phyloP scores from a whole-genome alignment of 2,329 filamentous ascomycete species.

The Trichoderma sp. region DNA sequence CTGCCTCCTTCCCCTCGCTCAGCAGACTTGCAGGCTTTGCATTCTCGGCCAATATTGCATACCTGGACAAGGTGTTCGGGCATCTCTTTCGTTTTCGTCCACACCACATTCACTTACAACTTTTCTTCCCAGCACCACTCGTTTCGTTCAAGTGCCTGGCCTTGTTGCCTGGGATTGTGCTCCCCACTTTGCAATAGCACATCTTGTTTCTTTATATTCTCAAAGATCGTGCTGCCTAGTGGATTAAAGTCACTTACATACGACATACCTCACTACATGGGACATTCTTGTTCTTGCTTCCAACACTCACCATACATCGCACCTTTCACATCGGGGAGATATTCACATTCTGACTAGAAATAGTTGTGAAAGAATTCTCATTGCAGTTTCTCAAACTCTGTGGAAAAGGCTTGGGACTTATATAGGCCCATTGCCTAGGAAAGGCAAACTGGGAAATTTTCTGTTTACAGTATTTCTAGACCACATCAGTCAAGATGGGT shows the following conservation, averaged over 20 bases:
- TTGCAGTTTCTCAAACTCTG: neutral
- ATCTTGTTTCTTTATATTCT: conserved; percentile 5
- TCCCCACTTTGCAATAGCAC: neutral
- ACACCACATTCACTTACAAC: conserved; percentile 26
- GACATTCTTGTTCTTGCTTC: neutral
- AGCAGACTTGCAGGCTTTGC: conserved; percentile 3
- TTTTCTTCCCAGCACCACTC: conserved; percentile 13
- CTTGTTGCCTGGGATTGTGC: neutral
- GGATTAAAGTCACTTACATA: conserved; percentile 2
- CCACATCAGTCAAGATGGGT: conserved; percentile 51
- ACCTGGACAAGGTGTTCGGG: conserved; percentile 17
- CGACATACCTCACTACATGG: neutral
- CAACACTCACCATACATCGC: neutral
- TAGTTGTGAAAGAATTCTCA: neutral
- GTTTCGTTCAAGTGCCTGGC: conserved; percentile 5
- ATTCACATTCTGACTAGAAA: neutral
- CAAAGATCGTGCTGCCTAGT: neutral
- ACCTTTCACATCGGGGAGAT: neutral
- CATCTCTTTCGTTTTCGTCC: conserved; percentile 19
- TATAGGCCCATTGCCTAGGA: conserved; percentile 19
- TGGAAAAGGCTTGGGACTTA: conserved; percentile 19
- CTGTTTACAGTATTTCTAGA: neutral
- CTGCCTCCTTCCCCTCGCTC: conserved; percentile 10
- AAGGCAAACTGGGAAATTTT: neutral
- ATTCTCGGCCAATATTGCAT: conserved; percentile 17